These are phyloP conservation scores for Lasiosphaeriaceae sp. DNA, from an alignment of 495 filamentous ascomycete genomes.

Conservation along the genomic window DNA sequence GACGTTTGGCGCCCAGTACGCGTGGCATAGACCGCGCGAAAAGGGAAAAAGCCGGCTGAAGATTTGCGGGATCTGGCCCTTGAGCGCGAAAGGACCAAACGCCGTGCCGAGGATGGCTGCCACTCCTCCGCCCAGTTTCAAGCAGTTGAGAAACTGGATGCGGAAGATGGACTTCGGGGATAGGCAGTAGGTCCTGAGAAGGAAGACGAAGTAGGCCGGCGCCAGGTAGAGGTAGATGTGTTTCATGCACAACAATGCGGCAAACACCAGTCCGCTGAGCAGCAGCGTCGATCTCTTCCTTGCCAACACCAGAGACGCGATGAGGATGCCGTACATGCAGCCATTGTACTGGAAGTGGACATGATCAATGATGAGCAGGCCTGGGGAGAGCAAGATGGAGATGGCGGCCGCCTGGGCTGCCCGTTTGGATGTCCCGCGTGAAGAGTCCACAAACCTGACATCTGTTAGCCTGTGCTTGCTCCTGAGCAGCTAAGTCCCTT, in stretches of 20 bases:
- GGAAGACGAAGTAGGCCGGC: slow-evolving; percentile 89
- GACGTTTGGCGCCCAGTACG: slow-evolving; percentile 96
- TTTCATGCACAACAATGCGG: slow-evolving; percentile 83
- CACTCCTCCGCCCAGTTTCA: slow-evolving; percentile 78
- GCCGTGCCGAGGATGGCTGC: slow-evolving; percentile 70
- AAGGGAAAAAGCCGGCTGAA: slow-evolving; percentile 87
- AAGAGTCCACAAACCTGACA: slow-evolving; percentile 66
- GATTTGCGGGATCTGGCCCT: slow-evolving; percentile 84
- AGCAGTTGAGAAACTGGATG: slow-evolving; percentile 68
- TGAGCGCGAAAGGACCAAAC: slow-evolving; percentile 84
- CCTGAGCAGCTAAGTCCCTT: not conserved
- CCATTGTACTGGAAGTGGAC: slow-evolving; percentile 99
- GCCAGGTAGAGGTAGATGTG: slow-evolving; percentile 98
- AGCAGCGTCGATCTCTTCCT: slow-evolving; percentile 74
- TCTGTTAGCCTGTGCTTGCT: slow-evolving; percentile 14
- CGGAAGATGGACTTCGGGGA: slow-evolving; percentile 70
- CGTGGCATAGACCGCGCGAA: slow-evolving; percentile 87
- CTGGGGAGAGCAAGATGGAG: slow-evolving; percentile 86
- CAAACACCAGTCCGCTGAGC: slow-evolving; percentile 75
- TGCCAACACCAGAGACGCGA: slow-evolving; percentile 78
- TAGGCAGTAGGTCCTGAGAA: slow-evolving; percentile 86
- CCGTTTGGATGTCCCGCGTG: slow-evolving; percentile 56
- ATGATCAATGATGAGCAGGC: slow-evolving; percentile 94
- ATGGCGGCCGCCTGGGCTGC: slow-evolving; percentile 83
- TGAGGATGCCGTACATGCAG: slow-evolving; percentile 84